Evolutionary conservation across 495 filamentous ascomycete genomes (phyloP).

Genomic region (Penicillium riverlandense): DNA sequence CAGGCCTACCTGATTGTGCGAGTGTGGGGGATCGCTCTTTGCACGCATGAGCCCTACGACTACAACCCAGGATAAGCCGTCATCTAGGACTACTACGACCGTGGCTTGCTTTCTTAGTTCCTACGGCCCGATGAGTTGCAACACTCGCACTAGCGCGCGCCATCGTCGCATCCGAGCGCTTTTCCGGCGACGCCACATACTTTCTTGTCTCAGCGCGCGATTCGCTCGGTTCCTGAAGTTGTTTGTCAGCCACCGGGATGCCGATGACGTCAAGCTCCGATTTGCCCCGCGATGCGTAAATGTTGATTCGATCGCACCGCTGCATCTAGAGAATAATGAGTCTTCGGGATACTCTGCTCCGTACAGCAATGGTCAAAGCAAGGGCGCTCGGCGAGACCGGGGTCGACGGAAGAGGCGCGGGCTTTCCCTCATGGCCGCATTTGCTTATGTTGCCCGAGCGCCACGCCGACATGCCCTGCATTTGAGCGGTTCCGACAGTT

Average conservation of each 20-base stretch:
- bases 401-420: neutral
- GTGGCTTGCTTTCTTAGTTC: neutral
- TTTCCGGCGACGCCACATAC: conserved; percentile 2
- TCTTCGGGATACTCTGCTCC: conserved; percentile 6
- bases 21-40: no score
- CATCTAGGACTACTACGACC: neutral
- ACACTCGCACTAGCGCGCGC: neutral
- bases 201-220: neutral
- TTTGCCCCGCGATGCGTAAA: conserved; percentile 1
- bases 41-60: no score
- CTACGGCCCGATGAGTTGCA: neutral
- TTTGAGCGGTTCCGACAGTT: no score
- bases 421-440: neutral
- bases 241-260: conserved; percentile 3
- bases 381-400: neutral
- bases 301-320: conserved; percentile 2
- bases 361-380: neutral
- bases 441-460: neutral
- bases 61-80: no score
- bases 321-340: neutral
- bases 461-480: conserved; percentile 3
- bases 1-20: no score
- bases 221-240: conserved; percentile 9
- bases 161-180: neutral
- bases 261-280: conserved; percentile 11